These are phyloP conservation scores for Coprinopsis strossmayeri DNA, from an alignment of 768 basidiomycete species.

Conservation along the genomic window DNA sequence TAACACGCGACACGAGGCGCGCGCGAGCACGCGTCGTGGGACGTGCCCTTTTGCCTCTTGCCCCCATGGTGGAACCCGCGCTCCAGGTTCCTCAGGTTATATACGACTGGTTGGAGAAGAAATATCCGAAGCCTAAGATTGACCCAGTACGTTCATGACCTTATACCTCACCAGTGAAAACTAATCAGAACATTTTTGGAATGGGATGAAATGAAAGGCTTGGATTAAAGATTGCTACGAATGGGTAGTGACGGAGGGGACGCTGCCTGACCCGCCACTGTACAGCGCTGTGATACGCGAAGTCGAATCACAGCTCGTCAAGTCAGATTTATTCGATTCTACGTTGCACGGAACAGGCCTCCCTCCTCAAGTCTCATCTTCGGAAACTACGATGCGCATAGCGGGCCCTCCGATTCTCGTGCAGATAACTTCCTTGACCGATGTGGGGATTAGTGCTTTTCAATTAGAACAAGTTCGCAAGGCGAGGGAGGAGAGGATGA, in stretches of 20 bases:
- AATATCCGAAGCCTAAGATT: conserved; percentile 56
- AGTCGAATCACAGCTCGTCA: conserved; percentile 61
- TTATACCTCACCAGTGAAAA: not conserved
- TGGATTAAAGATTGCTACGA: conserved; percentile 72
- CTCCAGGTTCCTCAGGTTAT: conserved; percentile 25
- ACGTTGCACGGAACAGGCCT: conserved; percentile 68
- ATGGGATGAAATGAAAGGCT: conserved; percentile 33
- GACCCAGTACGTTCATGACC: conserved; percentile 44
- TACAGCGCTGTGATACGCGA: conserved; percentile 46
- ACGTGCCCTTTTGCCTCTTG: too few species aligned
- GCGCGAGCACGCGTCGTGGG: too few species aligned
- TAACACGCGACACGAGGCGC: too few species aligned
- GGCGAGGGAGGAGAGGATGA: conserved; percentile 56
- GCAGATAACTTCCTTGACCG: conserved; percentile 72
- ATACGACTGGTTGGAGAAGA: conserved; percentile 43
- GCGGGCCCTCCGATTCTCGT: conserved; percentile 55
- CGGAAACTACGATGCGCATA: conserved; percentile 27
- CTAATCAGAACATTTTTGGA: not conserved
- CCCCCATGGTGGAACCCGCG: too few species aligned
- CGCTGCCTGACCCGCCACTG: conserved; percentile 36
- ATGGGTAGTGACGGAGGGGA: conserved; percentile 45
- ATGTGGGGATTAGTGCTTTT: conserved; percentile 82
- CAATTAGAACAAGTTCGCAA: conserved; percentile 64
- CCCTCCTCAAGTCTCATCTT: conserved; percentile 33
- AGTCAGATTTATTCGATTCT: conserved; percentile 68